These are phyloP conservation scores for Colletotrichum sp. DNA, from an alignment of 2,329 filamentous ascomycete species.

Conservation along the genomic window DNA sequence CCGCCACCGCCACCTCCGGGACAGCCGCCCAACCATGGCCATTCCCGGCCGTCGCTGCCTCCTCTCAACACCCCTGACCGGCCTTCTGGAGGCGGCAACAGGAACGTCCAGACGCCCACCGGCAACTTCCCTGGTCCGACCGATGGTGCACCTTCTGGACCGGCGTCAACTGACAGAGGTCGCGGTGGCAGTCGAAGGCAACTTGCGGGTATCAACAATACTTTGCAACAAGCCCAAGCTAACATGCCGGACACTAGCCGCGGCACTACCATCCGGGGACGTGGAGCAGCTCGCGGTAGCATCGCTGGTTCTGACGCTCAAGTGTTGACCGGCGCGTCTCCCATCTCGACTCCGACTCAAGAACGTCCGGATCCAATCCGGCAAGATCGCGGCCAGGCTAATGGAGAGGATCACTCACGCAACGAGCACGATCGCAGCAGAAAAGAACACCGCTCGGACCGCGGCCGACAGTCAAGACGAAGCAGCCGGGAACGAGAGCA, in stretches of 20 bases:
- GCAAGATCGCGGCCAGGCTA: slow-evolving; percentile 38
- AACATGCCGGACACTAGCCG: slow-evolving; percentile 42
- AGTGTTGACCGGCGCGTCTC: slow-evolving; percentile 59
- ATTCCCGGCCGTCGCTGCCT: slow-evolving; percentile 35
- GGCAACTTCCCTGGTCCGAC: slow-evolving; percentile 5
- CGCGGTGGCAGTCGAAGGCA: slow-evolving; percentile 49
- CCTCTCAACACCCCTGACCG: slow-evolving; percentile 36
- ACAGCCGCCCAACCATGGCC: slow-evolving; percentile 25
- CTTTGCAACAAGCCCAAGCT: slow-evolving; percentile 56
- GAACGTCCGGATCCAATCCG: slow-evolving; percentile 53
- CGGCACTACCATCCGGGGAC: slow-evolving; percentile 39
- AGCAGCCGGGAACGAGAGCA: slow-evolving; percentile 48
- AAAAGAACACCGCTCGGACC: slow-evolving; percentile 46
- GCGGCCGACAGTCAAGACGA: slow-evolving; percentile 41
- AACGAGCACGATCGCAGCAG: slow-evolving; percentile 49
- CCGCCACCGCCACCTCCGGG: slow-evolving; percentile 36
- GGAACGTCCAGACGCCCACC: slow-evolving; percentile 9
- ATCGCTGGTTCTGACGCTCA: slow-evolving; percentile 62
- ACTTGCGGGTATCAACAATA: slow-evolving; percentile 64
- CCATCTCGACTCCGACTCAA: slow-evolving; percentile 51
- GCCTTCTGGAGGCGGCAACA: not conserved
- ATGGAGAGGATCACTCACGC: slow-evolving; percentile 40
- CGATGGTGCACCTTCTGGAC: slow-evolving; percentile 23
- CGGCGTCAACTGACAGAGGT: slow-evolving; percentile 38
- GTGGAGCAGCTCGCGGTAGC: slow-evolving; percentile 42